Evolutionary conservation across 2,329 filamentous ascomycete genomes (phyloP).

Genomic region (Rhinocladiella mackenziei): DNA sequence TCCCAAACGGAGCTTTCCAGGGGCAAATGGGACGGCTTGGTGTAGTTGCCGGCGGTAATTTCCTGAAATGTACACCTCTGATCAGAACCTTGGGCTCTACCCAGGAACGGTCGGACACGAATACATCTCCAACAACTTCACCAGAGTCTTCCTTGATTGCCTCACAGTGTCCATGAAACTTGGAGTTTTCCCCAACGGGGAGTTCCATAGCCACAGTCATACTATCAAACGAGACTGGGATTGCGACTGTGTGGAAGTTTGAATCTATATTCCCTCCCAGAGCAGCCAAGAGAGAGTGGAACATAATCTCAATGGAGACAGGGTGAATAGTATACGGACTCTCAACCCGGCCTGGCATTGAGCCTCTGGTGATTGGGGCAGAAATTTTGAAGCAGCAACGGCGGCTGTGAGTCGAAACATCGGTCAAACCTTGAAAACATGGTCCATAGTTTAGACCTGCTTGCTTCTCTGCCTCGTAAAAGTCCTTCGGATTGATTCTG

Average conservation of each 20-base stretch:
- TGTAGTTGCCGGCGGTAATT: neutral
- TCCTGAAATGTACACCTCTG: neutral
- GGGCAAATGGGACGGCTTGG: neutral
- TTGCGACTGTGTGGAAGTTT: conserved; percentile 1
- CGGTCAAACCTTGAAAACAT: conserved; percentile 29
- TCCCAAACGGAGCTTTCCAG: conserved; percentile 2
- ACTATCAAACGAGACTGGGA: conserved; percentile 3
- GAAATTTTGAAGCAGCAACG: conserved; percentile 26
- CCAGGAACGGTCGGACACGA: conserved; percentile 5
- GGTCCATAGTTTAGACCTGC: conserved; percentile 33
- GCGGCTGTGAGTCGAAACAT: conserved; percentile 16
- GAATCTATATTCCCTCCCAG: conserved; percentile 12
- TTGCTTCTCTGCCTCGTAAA: conserved; percentile 30
- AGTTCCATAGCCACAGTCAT: conserved; percentile 6
- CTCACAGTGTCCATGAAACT: conserved; percentile 10
- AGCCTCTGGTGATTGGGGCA: conserved; percentile 29
- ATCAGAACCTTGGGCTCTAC: conserved; percentile 6
- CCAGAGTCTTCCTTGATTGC: too few species aligned
- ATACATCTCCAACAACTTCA: conserved; percentile 7
- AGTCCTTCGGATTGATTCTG: conserved; percentile 22
- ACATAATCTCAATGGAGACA: conserved; percentile 32
- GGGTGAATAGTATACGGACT: conserved; percentile 33
- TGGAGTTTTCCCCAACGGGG: conserved; percentile 13
- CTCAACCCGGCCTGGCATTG: conserved; percentile 32
- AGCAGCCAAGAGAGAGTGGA: conserved; percentile 32